Percentiles rank a stretch among this genome's conserved stretches.
Evolutionary conservation across 306 rosid species (phyloP).

Genomic region (Alnus rubra): DNA sequence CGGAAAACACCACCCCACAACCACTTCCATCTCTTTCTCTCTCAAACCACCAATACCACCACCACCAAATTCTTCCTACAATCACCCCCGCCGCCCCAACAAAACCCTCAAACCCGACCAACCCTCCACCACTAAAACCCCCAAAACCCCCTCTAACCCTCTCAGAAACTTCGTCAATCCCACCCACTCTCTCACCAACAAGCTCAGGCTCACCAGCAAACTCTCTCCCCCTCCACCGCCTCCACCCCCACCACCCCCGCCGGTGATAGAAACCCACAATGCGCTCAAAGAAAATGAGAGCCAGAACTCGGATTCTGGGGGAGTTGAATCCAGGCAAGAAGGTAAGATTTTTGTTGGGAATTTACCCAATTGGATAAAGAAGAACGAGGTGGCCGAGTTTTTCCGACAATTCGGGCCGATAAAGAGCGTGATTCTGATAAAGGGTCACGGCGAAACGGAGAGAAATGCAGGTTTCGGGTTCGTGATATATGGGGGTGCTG

Average conservation of each 20-base stretch:
- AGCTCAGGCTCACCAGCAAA: slow-evolving; percentile 89
- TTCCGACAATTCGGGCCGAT: slow-evolving; percentile 89
- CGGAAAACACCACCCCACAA: slow-evolving; percentile 23
- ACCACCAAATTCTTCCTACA: slow-evolving; percentile 36
- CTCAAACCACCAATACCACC: slow-evolving; percentile 43
- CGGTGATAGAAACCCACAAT: not conserved
- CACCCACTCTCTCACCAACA: slow-evolving; percentile 52
- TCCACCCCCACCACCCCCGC: not conserved
- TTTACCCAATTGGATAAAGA: slow-evolving; percentile 80
- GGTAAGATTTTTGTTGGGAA: slow-evolving; percentile 90
- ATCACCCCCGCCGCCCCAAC: slow-evolving; percentile 63
- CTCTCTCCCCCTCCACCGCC: slow-evolving; percentile 65
- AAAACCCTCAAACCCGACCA: slow-evolving; percentile 48
- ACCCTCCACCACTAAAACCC: slow-evolving; percentile 29
- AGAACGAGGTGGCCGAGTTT: slow-evolving; percentile 62
- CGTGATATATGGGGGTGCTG: slow-evolving; percentile 53
- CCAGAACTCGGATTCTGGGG: slow-evolving; percentile 9
- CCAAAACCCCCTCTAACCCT: slow-evolving; percentile 53
- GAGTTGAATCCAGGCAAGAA: slow-evolving; percentile 56
- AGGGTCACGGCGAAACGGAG: slow-evolving; percentile 53
- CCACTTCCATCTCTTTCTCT: slow-evolving; percentile 43
- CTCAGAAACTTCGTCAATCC: slow-evolving; percentile 41
- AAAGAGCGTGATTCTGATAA: slow-evolving; percentile 66
- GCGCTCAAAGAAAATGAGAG: slow-evolving; percentile 14
- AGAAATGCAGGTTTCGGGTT: slow-evolving; percentile 84